Conservation (phyloP, 2,329 filamentous ascomycete species). For the Fusarium zealandicum region DNA sequence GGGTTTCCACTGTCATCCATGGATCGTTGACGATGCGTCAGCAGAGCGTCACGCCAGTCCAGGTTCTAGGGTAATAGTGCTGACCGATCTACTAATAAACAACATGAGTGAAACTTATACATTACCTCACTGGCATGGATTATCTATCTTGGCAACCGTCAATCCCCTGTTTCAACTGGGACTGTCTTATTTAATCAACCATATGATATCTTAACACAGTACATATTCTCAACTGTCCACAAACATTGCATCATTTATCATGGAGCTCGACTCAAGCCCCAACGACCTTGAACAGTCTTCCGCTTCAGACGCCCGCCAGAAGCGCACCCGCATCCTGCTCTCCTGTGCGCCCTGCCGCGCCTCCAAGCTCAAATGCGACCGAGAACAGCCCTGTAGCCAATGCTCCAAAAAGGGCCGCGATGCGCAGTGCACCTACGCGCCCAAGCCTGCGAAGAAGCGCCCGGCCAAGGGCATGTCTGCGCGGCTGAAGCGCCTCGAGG, state of each 20-base stretch:
- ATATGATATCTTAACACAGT: no score
- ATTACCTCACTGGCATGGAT: neutral
- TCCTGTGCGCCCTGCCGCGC: conserved; percentile 60
- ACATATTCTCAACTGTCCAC: neutral
- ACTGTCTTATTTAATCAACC: no score
- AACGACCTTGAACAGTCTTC: conserved; percentile 32
- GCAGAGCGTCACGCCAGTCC: no score
- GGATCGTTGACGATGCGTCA: neutral
- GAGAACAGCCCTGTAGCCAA: conserved; percentile 59
- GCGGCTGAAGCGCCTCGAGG: conserved; percentile 62
- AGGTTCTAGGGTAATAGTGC: conserved; percentile 2
- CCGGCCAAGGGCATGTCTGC: conserved; percentile 60
- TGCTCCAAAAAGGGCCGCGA: conserved; percentile 58
- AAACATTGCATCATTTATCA: neutral
- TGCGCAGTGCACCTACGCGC: conserved; percentile 58
- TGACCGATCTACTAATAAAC: neutral
- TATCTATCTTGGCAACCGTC: neutral
- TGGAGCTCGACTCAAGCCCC: conserved; percentile 34
- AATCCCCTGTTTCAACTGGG: no score
- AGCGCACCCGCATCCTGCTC: conserved; percentile 58
- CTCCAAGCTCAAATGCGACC: conserved; percentile 66
- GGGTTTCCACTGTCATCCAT: neutral
- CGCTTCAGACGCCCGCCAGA: conserved; percentile 41
- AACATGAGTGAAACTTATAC: neutral
- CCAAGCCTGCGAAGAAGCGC: conserved; percentile 51